Evolutionary conservation across 2,329 filamentous ascomycete species (phyloP), one percentile per base, ranked within the genome.

Genomic region (Penicillium vulpinum): DNA sequence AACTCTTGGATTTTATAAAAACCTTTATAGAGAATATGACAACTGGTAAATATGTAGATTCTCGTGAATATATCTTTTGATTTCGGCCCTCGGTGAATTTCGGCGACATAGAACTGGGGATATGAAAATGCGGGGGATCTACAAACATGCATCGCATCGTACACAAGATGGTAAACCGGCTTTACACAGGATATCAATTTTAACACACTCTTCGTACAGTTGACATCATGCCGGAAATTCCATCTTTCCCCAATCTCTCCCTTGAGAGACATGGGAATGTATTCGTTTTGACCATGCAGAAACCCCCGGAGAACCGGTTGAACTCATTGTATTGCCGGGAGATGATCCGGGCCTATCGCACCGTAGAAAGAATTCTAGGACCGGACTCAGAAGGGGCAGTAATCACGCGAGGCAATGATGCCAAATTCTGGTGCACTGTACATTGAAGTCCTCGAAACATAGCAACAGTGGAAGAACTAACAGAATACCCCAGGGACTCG

Each of bases 231-330:
- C 56, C 62, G 1, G 64, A 69, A 22, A 66, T 66, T 16, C 66
- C 71, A 28, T 63, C 57, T 6, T 69, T 80, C 62, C 71, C 71
- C 41, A 76, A 81, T 58, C 71, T 82, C 33, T 72, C 75, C 5
- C 69, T 82, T 31, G 75, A 78, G 53, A 77, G 77, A 53, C 68
- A 80, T 68, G 77, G 75, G 60, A 77, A 78, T 54, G 59, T 69
- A 2, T 83, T 81, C 65, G 72, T 84, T 51, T 76, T 84, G 47
- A 83, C 81, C 9, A 80, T 84, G 75, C 76, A 80, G 50, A 83
- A 82, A 62, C 73, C 78, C 10, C 80, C 80, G 2, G 82, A 84
- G 65, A 84, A 85, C 65, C 75, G 81, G 22, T 65, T 84, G 46
- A 82, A 81, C 63, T 73, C 75, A 16, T 70, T 68, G 8, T 83